Percentiles rank a stretch among this genome's conserved stretches.
phyloP scores from a whole-genome alignment of 805 yeast species.

The Yarrowia phangngaensis region DNA sequence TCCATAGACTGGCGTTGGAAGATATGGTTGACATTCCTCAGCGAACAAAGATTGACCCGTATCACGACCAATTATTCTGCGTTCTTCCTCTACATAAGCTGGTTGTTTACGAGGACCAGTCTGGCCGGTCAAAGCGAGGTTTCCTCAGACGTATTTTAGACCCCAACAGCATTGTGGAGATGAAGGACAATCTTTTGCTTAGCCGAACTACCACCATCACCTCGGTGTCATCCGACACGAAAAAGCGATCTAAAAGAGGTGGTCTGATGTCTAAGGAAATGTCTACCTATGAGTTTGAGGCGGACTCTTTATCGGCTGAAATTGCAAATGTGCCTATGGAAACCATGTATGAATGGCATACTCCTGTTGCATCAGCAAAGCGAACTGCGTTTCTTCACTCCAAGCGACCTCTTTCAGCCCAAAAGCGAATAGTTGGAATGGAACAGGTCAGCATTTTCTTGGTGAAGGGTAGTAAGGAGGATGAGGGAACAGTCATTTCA shows the following conservation, averaged over 20 bases:
- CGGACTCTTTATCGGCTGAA: conserved; percentile 26
- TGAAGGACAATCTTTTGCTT: conserved; percentile 17
- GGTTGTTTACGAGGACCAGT: conserved; percentile 37
- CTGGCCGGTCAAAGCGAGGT: neutral
- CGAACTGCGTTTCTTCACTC: conserved; percentile 40
- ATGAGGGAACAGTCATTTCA: conserved; percentile 49
- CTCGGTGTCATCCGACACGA: conserved; percentile 4
- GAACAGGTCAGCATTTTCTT: conserved; percentile 56
- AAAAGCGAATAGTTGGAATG: conserved; percentile 48
- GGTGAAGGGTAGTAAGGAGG: conserved; percentile 31
- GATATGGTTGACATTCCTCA: conserved; percentile 63
- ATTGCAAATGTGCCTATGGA: conserved; percentile 29
- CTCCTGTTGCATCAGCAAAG: conserved; percentile 32
- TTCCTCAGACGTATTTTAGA: conserved; percentile 14
- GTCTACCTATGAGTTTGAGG: conserved; percentile 23
- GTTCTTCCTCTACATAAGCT: conserved; percentile 53
- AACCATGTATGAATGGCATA: conserved; percentile 39
- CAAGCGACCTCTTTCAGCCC: conserved; percentile 46
- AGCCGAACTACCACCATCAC: conserved; percentile 3
- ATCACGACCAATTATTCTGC: conserved; percentile 50
- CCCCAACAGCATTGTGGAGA: conserved; percentile 13
- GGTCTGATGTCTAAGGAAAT: neutral
- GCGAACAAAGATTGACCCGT: conserved; percentile 55
- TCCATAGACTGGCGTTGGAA: conserved; percentile 56
- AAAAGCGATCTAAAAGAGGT: neutral